Evolutionary conservation across 768 basidiomycete species (phyloP), one percentile per base, ranked within the genome.

Genomic region (Cystofilobasidium ferigula): DNA sequence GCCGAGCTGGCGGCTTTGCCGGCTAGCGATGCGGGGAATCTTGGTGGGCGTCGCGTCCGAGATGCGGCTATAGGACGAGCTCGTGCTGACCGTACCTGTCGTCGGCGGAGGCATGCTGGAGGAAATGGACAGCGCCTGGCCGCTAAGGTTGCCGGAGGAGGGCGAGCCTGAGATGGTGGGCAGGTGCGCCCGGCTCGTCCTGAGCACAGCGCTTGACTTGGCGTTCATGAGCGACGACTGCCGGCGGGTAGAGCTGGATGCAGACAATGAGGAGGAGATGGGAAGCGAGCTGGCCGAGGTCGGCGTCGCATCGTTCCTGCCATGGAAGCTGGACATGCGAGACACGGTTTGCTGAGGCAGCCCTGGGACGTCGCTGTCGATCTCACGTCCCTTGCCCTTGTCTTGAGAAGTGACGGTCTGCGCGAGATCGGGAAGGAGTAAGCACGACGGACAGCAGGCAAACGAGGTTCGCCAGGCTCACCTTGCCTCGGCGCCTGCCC

Each of bases 161-260:
- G 92, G 92, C 3, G 91, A 93, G 36, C 92, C 92, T 35, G 91
- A 89, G 63, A 94, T 94, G 14, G 92, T 92, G 12, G 90, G 91
- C 13, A 94, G 78, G 38, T 69, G 61, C 12, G 54, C 69, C 40
- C 70, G 85, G 68, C 87, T 40, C 47, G 84, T 61, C 34, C 42
- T 64, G 66, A 28, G 51, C 8, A 54, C 2, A 6, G 30, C 70
- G 62, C 34, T 70, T 70, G 30, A 70, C 56, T 62, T 68, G 58
- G 62, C 53, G 63, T 16, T 61, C 57, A 1, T 59, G 64, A 8
- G 57, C 61, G 16, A n/a, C 62, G 66, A 57, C 57, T 59, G 47
- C 48, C 28, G 8, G 30, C 60, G 51, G 57, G 48, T 26, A 56
- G 59, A 18, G 60, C 45, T 13, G 40, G 45, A 34, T 35, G 63